A percentile compares a stretch with the other conserved stretches of the same genome.
Evolutionary conservation across 2,329 filamentous ascomycete genomes (phyloP).

Genomic region (Venturiaceae sp.): DNA sequence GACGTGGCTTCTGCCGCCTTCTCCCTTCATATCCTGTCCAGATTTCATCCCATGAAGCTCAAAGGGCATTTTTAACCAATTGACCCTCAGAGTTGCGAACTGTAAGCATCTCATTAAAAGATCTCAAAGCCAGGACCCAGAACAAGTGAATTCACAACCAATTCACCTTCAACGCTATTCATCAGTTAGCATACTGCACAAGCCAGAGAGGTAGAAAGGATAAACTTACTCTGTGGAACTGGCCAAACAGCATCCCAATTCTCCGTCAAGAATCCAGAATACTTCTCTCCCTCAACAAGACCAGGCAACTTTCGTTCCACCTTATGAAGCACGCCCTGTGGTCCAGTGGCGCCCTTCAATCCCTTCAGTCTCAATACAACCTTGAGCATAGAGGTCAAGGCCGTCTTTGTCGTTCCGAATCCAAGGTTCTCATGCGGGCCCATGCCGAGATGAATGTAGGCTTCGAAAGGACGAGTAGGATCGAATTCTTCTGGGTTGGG

Average conservation of each 20-base stretch:
- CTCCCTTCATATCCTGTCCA: too few species aligned
- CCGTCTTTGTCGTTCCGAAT: conserved; percentile 48
- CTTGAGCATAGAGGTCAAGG: conserved; percentile 59
- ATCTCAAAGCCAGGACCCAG: too few species aligned
- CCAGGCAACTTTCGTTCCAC: conserved; percentile 27
- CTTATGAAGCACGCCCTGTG: conserved; percentile 60
- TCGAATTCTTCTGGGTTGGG: conserved; percentile 51
- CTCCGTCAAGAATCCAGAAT: conserved; percentile 7
- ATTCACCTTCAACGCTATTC: conserved; percentile 6
- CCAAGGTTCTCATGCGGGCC: conserved; percentile 57
- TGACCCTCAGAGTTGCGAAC: background rate
- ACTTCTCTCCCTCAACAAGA: background rate
- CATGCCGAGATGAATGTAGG: conserved; percentile 55
- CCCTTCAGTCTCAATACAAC: conserved; percentile 52
- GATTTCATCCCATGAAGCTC: too few species aligned
- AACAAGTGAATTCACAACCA: background rate
- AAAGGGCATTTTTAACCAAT: background rate
- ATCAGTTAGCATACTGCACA: background rate
- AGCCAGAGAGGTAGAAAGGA: background rate
- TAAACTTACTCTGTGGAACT: conserved; percentile 6
- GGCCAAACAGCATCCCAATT: conserved; percentile 8
- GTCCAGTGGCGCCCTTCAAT: conserved; percentile 50
- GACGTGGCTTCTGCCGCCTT: too few species aligned
- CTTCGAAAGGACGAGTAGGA: conserved; percentile 51
- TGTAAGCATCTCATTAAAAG: background rate